Percentiles rank a stretch among this genome's conserved stretches.
Evolutionary conservation across 805 yeast genomes (phyloP).

Genomic region (Candida morakotiae): DNA sequence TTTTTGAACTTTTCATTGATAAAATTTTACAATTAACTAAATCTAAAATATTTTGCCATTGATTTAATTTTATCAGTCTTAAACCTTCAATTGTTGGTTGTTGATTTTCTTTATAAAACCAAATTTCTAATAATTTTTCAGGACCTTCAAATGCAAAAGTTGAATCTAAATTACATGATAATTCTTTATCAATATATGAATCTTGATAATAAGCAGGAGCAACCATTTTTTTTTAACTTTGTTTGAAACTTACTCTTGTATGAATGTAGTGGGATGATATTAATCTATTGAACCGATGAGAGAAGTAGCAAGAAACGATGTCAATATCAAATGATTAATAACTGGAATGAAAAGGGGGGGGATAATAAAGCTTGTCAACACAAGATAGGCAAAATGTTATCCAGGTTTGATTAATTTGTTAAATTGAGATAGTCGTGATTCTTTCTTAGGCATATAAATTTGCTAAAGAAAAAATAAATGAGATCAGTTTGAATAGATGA

Average conservation of each 20-base stretch:
- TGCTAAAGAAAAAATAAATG: neutral
- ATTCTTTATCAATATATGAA: conserved; percentile 69
- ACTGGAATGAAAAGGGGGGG: too few species aligned
- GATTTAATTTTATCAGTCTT: conserved; percentile 57
- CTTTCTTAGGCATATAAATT: conserved; percentile 42
- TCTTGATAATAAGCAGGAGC: conserved; percentile 41
- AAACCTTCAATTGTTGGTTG: conserved; percentile 42
- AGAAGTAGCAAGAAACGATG: conserved; percentile 45
- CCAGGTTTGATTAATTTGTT: conserved; percentile 39
- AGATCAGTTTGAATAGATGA: neutral
- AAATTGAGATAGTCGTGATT: conserved; percentile 32
- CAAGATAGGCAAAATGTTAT: conserved; percentile 26
- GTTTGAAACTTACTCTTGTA: conserved; percentile 39
- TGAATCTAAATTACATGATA: conserved; percentile 78
- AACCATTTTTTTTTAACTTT: conserved; percentile 24
- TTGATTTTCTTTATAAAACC: conserved; percentile 62
- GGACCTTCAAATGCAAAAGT: conserved; percentile 96
- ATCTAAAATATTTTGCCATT: conserved; percentile 73
- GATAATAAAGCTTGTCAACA: conserved; percentile 2
- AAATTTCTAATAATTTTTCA: conserved; percentile 84
- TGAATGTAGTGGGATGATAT: too few species aligned
- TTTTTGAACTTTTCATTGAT: conserved; percentile 64
- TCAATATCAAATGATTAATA: conserved; percentile 15
- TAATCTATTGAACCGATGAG: conserved; percentile 35
- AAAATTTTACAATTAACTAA: conserved; percentile 84